Evolutionary conservation across 176 grass and related monocot genomes (phyloP), one percentile per base, ranked within the genome.

Genomic region (Zea luxurians): DNA sequence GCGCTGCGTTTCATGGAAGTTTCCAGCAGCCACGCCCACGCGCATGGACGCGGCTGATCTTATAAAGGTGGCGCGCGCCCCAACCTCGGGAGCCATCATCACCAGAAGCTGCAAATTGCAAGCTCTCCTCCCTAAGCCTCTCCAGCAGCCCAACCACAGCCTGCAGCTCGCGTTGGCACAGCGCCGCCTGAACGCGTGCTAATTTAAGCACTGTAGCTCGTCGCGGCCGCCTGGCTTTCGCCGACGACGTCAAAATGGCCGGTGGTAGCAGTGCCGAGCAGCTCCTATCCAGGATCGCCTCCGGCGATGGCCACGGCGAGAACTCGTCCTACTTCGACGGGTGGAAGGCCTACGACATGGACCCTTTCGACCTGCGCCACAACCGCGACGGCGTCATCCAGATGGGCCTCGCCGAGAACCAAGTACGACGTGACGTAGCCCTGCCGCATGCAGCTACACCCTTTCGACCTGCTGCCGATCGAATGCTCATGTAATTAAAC

Each of bases 361-460:
- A 97, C 79, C 91, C 87, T 0, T 97, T 92, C 80, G 70, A 97
- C 86, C 83, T 58, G 21, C 71, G 42, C 17, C 13, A 8, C 40
- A 98, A 94, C 55, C 82, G 34, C 4, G 66, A 15, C 0, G 95
- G 95, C 1, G 87, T 98, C 78, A 98, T 98, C 69, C 95, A 98
- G 78, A 94, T 98, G 95, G 95, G 95, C 17, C 91, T 97, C 12
- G 91, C 91, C 10, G 94, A 97, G 81, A 91, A 97, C 79, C 82
- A 83, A 58, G 93, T 97, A 48, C 12, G 34, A 48, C 12, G 34
- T 43, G 2, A 3, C 7, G 10, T 34, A 2, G 2, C 41, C 2
- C 43, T 5, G 27, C 36, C 38, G 38, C 38, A 40, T 27, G 27
- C 27, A 27, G 27, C 27, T 40, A 40, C 91, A 27, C 27, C 27